Base-by-base conservation (phyloP, 2,329 filamentous ascomycete genomes). In the Fusarium sp. region DNA sequence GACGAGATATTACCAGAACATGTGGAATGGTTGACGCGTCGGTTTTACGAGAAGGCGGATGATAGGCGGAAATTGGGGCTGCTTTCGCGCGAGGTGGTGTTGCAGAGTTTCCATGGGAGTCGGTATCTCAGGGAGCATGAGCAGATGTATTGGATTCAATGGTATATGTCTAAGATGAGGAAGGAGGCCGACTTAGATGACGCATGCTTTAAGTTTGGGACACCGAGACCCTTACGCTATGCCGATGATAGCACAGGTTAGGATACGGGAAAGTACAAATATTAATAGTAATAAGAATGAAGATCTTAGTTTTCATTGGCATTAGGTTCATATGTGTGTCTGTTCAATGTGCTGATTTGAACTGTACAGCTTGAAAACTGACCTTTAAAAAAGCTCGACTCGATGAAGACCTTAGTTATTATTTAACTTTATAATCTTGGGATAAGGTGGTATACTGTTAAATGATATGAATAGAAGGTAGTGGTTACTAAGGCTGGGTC, bases 121-220 rank as follows among this genome's bases (percentile, higher is more conserved):
- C 65, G 68, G 5, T 72, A 72, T 50, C 53, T 72, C 1, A 57
- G 70, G 8, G 70, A 72, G 15, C 70, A 72, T 32, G 65, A 72
- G 34, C 70, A 71, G 27, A 71, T 72, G 68, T 71, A 71, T 44
- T 72, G 70, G 70, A 56, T 71, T 8, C 70, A 71, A 25, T 72
- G 68, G 68, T 63, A 72, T 8, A 55, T 55, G 52, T 55, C 52
- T 2, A 55, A 55, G 40, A 55, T 55, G 27, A 46, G 52, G 52
- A 46, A 46, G 20, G 52, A 55, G 12, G 6, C n/a, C 9, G 20
- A n/a, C 8, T 18, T 55, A 10, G 40, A 55, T 16, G 11, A 29
- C 20, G 18, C 8, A 20, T 55, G 27, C 8, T 55, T 25, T 7
- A 55, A 46, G 29, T 55, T 46, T 55, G 52, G 40, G 16, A 30